Evolutionary conservation across 345 rosid species (phyloP), one percentile per base, ranked within the genome.

Genomic region (Mangifera indica): DNA sequence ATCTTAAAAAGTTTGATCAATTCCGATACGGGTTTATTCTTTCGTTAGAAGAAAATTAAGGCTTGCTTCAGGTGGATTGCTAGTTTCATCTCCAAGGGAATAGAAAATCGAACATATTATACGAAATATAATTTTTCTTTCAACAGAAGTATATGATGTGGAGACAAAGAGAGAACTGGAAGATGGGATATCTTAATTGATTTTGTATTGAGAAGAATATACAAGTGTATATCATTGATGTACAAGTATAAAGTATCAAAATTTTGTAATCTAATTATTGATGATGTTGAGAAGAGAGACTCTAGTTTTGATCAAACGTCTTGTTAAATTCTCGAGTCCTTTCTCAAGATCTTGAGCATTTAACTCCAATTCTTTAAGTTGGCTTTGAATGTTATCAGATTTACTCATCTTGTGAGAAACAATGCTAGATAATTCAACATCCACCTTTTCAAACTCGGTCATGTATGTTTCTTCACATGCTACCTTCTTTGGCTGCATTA

Each of bases 261-360:
- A 17, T 68, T 68, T 40, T 12, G 44, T 32, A 22, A 40, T 68
- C 67, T 72, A 73, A 24, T 79, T 48, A 56, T 46, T 56, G 63
- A 82, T 67, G 62, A 77, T 83, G 77, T 84, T 87, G 44, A 85
- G 87, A 69, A 81, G 54, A n/a, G 83, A 81, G 34, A 74, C 84
- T 71, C 81, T 75, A 34, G 80, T 64, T 76, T 83, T 83, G 71
- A 81, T 89, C 73, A 83, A 40, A 25, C 76, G 63, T 60, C 85
- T 79, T 10, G 72, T 74, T 63, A 85, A 79, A 70, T 63, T 49
- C 51, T 87, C 81, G 6, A 81, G 67, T 54, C 79, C 89, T 54
- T 74, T 78, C 78, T 84, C 84, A 26, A 89, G 79, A 70, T 85
- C 84, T 69, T 84, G 82, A 76, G 84, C 71, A 79, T 80, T 72